phyloP scores from a whole-genome alignment of 768 basidiomycete species.

The Podaxis sp. region DNA sequence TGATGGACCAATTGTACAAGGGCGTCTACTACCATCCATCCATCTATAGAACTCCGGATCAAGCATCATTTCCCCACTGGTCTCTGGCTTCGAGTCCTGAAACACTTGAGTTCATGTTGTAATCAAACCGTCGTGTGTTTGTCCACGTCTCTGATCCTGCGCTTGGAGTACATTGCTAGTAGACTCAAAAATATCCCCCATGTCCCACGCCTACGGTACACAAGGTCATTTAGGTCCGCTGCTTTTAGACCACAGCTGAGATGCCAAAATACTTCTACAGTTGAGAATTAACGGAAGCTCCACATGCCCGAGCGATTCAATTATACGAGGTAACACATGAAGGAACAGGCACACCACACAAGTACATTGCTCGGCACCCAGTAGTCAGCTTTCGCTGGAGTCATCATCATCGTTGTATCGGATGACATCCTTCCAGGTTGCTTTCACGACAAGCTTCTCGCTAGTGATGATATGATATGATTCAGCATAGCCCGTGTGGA shows the following conservation, averaged over 20 bases:
- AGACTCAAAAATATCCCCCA: background rate
- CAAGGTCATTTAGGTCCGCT: background rate
- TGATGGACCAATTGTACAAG: conserved; percentile 1
- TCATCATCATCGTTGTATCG: conserved; percentile 3
- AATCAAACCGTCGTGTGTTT: conserved; percentile 1
- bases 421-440: conserved; percentile 11
- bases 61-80: background rate
- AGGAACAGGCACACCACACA: background rate
- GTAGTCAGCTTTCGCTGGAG: background rate
- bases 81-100: background rate
- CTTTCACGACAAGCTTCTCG: conserved; percentile 12
- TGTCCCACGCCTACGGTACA: background rate
- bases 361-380: background rate
- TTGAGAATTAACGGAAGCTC: conserved; percentile 4
- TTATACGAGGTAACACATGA: background rate
- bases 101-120: background rate
- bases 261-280: conserved; percentile 5
- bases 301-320: background rate
- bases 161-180: background rate
- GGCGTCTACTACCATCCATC: background rate
- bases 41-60: background rate
- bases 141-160: background rate
- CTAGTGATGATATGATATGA: conserved; percentile 11
- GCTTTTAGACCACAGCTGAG: conserved; percentile 5
- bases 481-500: conserved; percentile 8